These are phyloP conservation scores for Cyberlindnera petersonii DNA, from an alignment of 805 yeast species.

Conservation along the genomic window DNA sequence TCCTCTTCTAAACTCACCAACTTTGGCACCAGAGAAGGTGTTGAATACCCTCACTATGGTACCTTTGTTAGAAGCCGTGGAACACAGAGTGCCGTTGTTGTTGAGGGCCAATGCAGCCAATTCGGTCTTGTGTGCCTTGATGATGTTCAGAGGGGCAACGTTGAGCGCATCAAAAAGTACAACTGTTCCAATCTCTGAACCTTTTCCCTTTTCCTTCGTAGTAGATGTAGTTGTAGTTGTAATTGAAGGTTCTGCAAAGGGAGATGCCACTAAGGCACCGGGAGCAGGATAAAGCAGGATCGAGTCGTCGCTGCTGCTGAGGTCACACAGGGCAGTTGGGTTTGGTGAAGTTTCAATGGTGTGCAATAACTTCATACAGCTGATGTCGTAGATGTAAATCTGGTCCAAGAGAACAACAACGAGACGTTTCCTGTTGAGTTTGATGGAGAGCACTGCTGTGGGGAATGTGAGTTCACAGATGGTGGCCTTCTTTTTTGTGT, in stretches of 20 bases:
- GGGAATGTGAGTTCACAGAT: conserved; percentile 92
- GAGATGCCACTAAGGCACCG: conserved; percentile 26
- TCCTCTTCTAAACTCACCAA: conserved; percentile 79
- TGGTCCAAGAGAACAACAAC: conserved; percentile 77
- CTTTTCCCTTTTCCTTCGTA: not conserved
- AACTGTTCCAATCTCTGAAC: conserved; percentile 34
- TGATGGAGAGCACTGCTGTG: conserved; percentile 63
- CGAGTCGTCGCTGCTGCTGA: conserved; percentile 42
- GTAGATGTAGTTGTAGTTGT: conserved; percentile 1
- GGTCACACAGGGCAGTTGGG: conserved; percentile 30
- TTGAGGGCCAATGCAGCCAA: conserved; percentile 66
- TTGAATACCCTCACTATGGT: conserved; percentile 83
- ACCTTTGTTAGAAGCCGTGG: conserved; percentile 88
- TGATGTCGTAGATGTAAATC: conserved; percentile 82
- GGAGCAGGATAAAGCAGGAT: conserved; percentile 55
- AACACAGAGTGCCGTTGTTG: conserved; percentile 72
- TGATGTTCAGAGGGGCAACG: conserved; percentile 70
- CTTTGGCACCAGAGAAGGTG: conserved; percentile 48
- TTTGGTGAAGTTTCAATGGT: conserved; percentile 58
- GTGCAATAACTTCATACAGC: conserved; percentile 79
- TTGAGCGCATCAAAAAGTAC: conserved; percentile 74
- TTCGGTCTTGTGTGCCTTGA: conserved; percentile 82
- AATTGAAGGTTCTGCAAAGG: conserved; percentile 7
- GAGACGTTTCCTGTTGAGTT: conserved; percentile 77
- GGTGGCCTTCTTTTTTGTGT: conserved; percentile 62